phyloP scores from a whole-genome alignment of 2,329 filamentous ascomycete species.

The Mycocentrospora acerina region DNA sequence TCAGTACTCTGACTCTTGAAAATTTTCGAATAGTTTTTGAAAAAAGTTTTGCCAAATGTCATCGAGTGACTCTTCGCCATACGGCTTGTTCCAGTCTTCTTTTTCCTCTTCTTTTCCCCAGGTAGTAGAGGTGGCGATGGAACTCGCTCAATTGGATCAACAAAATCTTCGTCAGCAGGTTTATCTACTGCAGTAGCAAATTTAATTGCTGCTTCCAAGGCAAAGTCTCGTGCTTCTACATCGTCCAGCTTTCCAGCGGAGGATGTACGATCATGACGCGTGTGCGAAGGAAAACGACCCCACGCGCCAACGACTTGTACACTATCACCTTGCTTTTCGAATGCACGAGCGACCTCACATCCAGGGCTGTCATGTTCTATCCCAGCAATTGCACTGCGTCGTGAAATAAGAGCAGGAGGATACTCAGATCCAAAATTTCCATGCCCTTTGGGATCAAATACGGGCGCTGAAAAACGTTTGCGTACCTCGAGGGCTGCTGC shows the following conservation, averaged over 20 bases:
- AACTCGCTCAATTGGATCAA: slow-evolving; percentile 28
- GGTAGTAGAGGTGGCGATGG: slow-evolving; percentile 19
- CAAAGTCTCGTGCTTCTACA: slow-evolving; percentile 48
- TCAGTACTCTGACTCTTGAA: slow-evolving; percentile 45
- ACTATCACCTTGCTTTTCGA: slow-evolving; percentile 30
- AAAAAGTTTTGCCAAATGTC: slow-evolving; percentile 43
- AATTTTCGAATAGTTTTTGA: slow-evolving; percentile 48
- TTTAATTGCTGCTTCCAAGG: slow-evolving; percentile 33
- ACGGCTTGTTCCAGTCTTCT: slow-evolving; percentile 66
- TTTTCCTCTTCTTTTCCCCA: slow-evolving; percentile 42
- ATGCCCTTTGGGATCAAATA: slow-evolving; percentile 3
- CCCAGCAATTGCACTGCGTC: slow-evolving; percentile 24
- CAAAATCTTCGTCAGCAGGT: slow-evolving; percentile 18
- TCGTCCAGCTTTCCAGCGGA: slow-evolving; percentile 43
- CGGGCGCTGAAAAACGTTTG: slow-evolving; percentile 14
- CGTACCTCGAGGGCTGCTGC: background rate
- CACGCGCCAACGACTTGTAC: slow-evolving; percentile 41
- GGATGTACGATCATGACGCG: slow-evolving; percentile 42
- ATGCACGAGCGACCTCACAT: slow-evolving; percentile 18
- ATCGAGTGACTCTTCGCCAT: slow-evolving; percentile 60
- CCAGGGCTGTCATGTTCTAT: slow-evolving; percentile 4
- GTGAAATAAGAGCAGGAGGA: slow-evolving; percentile 1
- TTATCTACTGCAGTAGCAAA: slow-evolving; percentile 21
- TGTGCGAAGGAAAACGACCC: slow-evolving; percentile 51
- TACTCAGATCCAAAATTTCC: background rate